phyloP scores from a whole-genome alignment of 2,329 filamentous ascomycete genomes.

The Xylariaceae sp. region DNA sequence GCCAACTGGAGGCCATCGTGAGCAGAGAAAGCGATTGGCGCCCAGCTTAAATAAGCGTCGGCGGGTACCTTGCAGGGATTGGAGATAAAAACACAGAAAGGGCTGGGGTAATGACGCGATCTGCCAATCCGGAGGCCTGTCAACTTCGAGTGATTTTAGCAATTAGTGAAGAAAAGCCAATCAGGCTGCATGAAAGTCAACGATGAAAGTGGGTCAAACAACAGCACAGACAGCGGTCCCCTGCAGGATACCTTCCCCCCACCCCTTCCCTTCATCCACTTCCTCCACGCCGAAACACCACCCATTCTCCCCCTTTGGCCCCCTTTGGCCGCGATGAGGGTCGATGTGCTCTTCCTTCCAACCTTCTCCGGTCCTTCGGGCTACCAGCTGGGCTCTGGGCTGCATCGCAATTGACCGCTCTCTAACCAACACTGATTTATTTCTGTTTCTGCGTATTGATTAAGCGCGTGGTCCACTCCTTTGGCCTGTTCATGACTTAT shows the following conservation, averaged over 20 bases:
- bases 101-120: not conserved
- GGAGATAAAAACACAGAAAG: constrained; percentile 1
- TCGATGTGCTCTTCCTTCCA: no score
- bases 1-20: not conserved
- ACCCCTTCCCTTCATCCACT: not conserved
- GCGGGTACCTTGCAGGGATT: constrained; percentile 15
- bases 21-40: constrained; percentile 7
- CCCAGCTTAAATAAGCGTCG: not conserved
- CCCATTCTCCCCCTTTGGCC: no score
- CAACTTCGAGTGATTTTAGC: not conserved
- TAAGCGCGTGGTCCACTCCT: constrained; percentile 17
- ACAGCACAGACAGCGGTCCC: not conserved
- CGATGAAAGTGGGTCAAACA: not conserved
- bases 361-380: not conserved
- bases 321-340: not conserved
- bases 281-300: not conserved
- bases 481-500: not conserved
- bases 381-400: not conserved
- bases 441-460: not conserved
- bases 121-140: constrained; percentile 5
- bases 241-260: not conserved
- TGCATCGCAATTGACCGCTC: constrained; percentile 12
- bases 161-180: not conserved
- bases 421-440: constrained; percentile 6
- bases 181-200: not conserved